phyloP scores from a whole-genome alignment of 2,329 filamentous ascomycete genomes.

The Cytospora mali region DNA sequence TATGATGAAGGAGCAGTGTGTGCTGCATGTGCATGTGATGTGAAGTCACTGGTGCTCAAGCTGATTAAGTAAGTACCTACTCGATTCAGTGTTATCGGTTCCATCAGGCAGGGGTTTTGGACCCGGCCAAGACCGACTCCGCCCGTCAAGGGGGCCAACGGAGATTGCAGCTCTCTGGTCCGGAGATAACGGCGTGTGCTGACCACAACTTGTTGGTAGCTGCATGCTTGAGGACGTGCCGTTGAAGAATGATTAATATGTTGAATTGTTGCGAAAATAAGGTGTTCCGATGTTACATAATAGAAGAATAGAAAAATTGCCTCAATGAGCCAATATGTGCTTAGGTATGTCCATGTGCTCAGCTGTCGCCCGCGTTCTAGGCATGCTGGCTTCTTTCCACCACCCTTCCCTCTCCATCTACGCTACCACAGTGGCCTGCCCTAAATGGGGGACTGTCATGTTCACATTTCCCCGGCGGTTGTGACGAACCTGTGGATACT shows the following conservation, averaged over 20 bases:
- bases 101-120: conserved; percentile 15
- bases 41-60: neutral
- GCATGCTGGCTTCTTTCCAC: too few species aligned
- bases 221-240: neutral
- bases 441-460: too few species aligned
- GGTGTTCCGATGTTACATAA: too few species aligned
- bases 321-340: too few species aligned
- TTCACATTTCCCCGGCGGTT: neutral
- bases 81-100: too few species aligned
- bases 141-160: neutral
- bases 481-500: neutral
- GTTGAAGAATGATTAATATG: neutral
- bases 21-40: too few species aligned
- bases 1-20: too few species aligned
- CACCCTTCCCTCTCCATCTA: neutral
- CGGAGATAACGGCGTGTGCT: neutral
- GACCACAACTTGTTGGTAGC: neutral
- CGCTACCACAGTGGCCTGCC: neutral
- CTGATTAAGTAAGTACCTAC: too few species aligned
- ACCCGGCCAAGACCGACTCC: neutral
- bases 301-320: too few species aligned
- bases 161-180: neutral
- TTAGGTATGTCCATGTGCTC: too few species aligned
- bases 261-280: neutral
- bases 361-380: too few species aligned